Evolutionary conservation across 768 basidiomycete genomes (phyloP).

Genomic region (Boletellus ananiceps): DNA sequence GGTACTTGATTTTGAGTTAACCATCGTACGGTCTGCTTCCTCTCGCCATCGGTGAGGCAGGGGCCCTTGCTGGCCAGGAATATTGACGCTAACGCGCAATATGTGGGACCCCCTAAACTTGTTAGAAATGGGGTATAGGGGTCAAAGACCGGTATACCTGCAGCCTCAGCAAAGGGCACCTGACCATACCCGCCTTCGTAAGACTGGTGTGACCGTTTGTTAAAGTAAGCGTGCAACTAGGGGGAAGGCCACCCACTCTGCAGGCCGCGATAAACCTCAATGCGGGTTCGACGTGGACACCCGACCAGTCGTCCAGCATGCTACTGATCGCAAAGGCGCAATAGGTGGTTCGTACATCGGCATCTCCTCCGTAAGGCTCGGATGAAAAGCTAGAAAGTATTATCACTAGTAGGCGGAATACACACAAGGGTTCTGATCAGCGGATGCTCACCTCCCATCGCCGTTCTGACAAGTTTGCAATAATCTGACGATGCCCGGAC

Average conservation of each 20-base stretch:
- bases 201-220: constrained; percentile 45
- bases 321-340: constrained; percentile 81
- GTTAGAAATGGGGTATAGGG: neutral
- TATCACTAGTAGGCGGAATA: constrained; percentile 1
- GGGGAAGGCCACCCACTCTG: constrained; percentile 45
- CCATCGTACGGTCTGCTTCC: constrained; percentile 66
- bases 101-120: constrained; percentile 81
- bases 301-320: constrained; percentile 78
- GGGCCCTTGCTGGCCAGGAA: constrained; percentile 39
- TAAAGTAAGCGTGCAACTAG: neutral
- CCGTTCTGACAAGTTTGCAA: constrained; percentile 65
- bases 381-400: constrained; percentile 58
- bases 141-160: constrained; percentile 49
- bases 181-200: constrained; percentile 95
- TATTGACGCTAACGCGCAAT: constrained; percentile 81
- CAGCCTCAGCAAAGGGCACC: constrained; percentile 74
- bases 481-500: constrained; percentile 60
- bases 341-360: constrained; percentile 80
- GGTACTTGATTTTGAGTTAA: constrained; percentile 59
- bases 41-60: constrained; percentile 35
- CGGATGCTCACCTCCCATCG: constrained; percentile 69
- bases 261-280: constrained; percentile 65
- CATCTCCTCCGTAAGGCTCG: constrained; percentile 62
- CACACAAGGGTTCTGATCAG: constrained; percentile 9
- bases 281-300: constrained; percentile 58